Base-by-base conservation (phyloP, 2,329 filamentous ascomycete genomes). In the Alternaria triticina region DNA sequence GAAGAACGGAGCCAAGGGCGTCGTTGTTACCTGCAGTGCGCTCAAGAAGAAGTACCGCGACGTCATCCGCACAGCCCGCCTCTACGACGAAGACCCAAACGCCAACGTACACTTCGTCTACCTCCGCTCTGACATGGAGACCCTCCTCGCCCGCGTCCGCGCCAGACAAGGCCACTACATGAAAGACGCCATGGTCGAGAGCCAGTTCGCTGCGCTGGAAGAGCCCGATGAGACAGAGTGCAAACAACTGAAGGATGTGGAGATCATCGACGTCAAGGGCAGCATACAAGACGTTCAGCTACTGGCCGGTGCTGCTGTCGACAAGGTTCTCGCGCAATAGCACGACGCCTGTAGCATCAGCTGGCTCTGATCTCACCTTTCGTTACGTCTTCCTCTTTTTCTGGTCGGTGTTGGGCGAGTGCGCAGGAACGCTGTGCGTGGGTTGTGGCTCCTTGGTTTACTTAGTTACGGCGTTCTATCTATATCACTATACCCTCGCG, bases 41-140 rank as follows among this genome's bases (percentile, higher is more conserved):
- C 87, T 99, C 57, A 98, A 98, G 86, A 92, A 92, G 79, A 97
- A 97, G 83, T 99, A 99, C 85, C 90, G 96, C 72, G 96, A 99
- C 69, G 82, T 84, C 57, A 82, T 86, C 59, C 82, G 84, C 15
- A 77, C 83, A n/a, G 84, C 83, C n/a, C 73, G 80, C 7, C 81
- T 84, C 69, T 81, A 84, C 69, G 79, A 83, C 64, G 76, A 83
- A 64, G 75, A 83, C 64, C 79, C 80, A 7, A 74, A 81, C 20
- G 78, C 84, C 47, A 75, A 74, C 22, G 82, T 98, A 54, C 95
- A 97, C 82, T 98, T 99, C 78, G 90, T 99, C 71, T 99, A 95
- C 82, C 89, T 99, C 43, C 87, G 90, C 68, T 93, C 94, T 1
- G 84, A 88, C 46, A 91, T 96, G 79, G 87, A 89, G 61, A 86